A percentile compares a stretch with the other conserved stretches of the same genome.
Conservation (phyloP, 352 stramenopile species). For the Phytophthora macrochlamydospora region DNA sequence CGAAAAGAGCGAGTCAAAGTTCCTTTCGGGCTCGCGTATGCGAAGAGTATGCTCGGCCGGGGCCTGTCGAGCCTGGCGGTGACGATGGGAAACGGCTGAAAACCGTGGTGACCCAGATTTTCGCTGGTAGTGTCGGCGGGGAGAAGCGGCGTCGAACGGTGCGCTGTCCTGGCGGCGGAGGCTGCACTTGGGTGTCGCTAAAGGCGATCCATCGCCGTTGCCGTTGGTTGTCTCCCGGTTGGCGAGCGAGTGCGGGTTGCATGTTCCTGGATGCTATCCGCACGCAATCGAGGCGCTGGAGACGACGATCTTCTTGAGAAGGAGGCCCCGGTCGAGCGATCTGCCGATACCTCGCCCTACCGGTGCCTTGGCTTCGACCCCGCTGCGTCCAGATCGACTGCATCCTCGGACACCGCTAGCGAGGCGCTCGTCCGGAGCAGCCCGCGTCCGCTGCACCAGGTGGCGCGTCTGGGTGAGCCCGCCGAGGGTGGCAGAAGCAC, state of each 20-base stretch:
- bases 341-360: no score
- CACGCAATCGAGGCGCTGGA: constrained; percentile 19
- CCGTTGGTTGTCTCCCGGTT: not conserved
- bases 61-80: not conserved
- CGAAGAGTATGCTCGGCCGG: not conserved
- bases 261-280: constrained; percentile 15
- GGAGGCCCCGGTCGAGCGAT: constrained; percentile 2
- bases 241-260: constrained; percentile 14
- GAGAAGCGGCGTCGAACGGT: not conserved
- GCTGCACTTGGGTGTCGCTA: not conserved
- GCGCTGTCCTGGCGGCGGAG: not conserved
- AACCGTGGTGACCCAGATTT: constrained; percentile 9
- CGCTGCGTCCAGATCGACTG: no score
- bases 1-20: not conserved
- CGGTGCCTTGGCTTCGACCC: no score
- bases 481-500: no score
- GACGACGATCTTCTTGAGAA: constrained; percentile 3
- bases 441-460: no score
- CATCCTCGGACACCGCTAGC: no score
- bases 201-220: no score
- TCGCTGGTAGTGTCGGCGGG: constrained; percentile 4
- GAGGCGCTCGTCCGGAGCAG: no score
- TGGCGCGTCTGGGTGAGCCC: no score
- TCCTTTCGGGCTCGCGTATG: not conserved
- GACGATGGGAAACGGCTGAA: constrained; percentile 8